These are phyloP conservation scores for Lecanicillium sp. DNA, from an alignment of 2,329 filamentous ascomycete species.

Conservation along the genomic window DNA sequence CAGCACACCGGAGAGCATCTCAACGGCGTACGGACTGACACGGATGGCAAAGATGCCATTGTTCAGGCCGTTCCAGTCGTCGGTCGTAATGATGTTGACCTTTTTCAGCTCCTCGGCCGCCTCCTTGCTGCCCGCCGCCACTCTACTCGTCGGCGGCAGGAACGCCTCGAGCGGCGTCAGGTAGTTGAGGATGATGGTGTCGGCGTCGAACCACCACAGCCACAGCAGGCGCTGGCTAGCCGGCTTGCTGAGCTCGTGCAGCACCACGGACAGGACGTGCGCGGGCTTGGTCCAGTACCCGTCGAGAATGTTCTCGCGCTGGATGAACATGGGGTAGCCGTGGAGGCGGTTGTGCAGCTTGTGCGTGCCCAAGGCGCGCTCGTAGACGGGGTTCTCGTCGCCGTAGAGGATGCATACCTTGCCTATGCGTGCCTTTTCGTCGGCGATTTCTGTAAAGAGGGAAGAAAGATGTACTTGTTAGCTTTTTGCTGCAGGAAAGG, in stretches of 20 bases:
- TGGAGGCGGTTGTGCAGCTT: conserved; percentile 25
- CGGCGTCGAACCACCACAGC: conserved; percentile 24
- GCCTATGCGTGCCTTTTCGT: not conserved
- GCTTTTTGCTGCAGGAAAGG: too few relatives aligned
- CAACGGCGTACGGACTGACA: conserved; percentile 10
- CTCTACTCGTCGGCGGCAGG: conserved; percentile 5
- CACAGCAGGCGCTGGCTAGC: conserved; percentile 27
- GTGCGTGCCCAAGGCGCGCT: conserved; percentile 24
- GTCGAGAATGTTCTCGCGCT: conserved; percentile 19
- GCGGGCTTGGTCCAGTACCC: conserved; percentile 31
- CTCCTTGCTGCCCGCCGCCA: too few relatives aligned
- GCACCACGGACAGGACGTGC: conserved; percentile 26
- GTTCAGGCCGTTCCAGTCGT: conserved; percentile 14
- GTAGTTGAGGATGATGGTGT: conserved; percentile 13
- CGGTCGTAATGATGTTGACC: conserved; percentile 6
- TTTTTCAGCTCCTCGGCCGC: not conserved
- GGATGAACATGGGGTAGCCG: conserved; percentile 25
- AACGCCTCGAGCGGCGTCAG: conserved; percentile 2
- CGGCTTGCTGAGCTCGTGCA: conserved; percentile 30
- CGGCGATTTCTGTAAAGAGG: not conserved
- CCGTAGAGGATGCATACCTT: conserved; percentile 5
- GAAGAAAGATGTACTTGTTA: not conserved
- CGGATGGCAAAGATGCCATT: conserved; percentile 14
- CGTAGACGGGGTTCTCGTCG: conserved; percentile 2
- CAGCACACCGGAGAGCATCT: conserved; percentile 12